These are phyloP conservation scores for Jamesozyma rosinii DNA, from an alignment of 805 yeast genomes.

Conservation along the genomic window DNA sequence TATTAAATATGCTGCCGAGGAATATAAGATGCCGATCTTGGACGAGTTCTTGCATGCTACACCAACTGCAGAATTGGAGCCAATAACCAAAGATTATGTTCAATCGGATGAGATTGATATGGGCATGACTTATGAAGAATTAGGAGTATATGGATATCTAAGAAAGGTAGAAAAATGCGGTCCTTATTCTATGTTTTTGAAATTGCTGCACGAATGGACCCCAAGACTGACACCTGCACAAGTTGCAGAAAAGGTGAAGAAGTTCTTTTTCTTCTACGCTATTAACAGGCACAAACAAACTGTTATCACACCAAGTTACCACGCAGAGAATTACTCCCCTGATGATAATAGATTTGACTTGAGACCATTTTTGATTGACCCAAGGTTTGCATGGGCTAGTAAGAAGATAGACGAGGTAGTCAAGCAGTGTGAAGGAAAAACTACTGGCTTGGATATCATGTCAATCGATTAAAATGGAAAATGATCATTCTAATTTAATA, in stretches of 20 bases:
- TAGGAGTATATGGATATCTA: slow-evolving; percentile 80
- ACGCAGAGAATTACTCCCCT: slow-evolving; percentile 96
- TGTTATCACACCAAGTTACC: slow-evolving; percentile 93
- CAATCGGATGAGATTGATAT: slow-evolving; percentile 95
- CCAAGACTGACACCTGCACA: slow-evolving; percentile 73
- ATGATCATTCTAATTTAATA: no score
- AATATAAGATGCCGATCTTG: slow-evolving; percentile 69
- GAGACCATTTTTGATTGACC: slow-evolving; percentile 90
- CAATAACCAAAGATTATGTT: slow-evolving; percentile 82
- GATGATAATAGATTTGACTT: slow-evolving; percentile 95
- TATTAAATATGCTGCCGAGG: slow-evolving; percentile 64
- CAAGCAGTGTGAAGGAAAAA: slow-evolving; percentile 40
- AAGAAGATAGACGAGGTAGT: slow-evolving; percentile 79
- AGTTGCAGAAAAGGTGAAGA: slow-evolving; percentile 85
- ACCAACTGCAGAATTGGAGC: slow-evolving; percentile 97
- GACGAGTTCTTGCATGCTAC: slow-evolving; percentile 77
- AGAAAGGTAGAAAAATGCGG: slow-evolving; percentile 93
- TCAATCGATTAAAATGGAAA: no score
- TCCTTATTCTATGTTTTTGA: slow-evolving; percentile 88
- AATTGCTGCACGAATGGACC: slow-evolving; percentile 86
- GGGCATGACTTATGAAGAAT: slow-evolving; percentile 97
- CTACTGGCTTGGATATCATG: slow-evolving; percentile 21
- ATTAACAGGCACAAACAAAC: slow-evolving; percentile 96
- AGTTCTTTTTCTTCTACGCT: slow-evolving; percentile 88
- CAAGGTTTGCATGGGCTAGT: slow-evolving; percentile 82